These are phyloP conservation scores for Pseudotsuga menziesii DNA, from an alignment of 75 land plant genomes.

Conservation along the genomic window DNA sequence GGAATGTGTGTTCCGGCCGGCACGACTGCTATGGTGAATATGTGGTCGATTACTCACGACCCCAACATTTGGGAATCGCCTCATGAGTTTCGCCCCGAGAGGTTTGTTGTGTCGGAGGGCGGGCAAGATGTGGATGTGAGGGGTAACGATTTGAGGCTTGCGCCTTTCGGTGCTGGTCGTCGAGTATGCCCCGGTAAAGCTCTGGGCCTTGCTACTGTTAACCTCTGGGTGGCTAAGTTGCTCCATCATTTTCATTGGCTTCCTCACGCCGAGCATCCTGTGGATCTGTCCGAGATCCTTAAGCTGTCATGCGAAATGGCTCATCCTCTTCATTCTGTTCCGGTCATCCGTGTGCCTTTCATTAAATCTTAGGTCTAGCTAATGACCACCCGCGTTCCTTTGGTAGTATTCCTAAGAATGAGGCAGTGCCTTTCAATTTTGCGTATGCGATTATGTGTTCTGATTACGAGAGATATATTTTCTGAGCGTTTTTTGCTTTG, in stretches of 20 bases:
- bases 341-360: too few relatives aligned
- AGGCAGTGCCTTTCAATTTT: too few relatives aligned
- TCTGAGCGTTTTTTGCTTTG: too few relatives aligned
- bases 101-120: constrained; percentile 43
- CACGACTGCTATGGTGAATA: constrained; percentile 95
- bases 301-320: constrained; percentile 71
- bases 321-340: too few relatives aligned
- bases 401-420: too few relatives aligned
- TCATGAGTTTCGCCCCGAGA: constrained; percentile 38
- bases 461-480: too few relatives aligned
- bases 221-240: constrained; percentile 56
- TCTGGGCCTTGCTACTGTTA: constrained; percentile 48
- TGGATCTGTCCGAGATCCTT: constrained; percentile 53
- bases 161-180: constrained; percentile 62
- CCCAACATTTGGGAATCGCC: constrained; percentile 56
- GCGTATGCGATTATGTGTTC: too few relatives aligned
- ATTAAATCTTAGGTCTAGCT: too few relatives aligned
- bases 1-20: constrained; percentile 48
- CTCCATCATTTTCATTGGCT: constrained; percentile 49
- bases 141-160: constrained; percentile 38
- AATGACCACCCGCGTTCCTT: too few relatives aligned
- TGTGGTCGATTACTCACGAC: constrained; percentile 87
- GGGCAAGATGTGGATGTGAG: constrained; percentile 18
- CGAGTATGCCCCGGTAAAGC: constrained; percentile 63
- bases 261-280: neutral